phyloP scores from a whole-genome alignment of 441 rosid species.

The Biscutella auriculata region DNA sequence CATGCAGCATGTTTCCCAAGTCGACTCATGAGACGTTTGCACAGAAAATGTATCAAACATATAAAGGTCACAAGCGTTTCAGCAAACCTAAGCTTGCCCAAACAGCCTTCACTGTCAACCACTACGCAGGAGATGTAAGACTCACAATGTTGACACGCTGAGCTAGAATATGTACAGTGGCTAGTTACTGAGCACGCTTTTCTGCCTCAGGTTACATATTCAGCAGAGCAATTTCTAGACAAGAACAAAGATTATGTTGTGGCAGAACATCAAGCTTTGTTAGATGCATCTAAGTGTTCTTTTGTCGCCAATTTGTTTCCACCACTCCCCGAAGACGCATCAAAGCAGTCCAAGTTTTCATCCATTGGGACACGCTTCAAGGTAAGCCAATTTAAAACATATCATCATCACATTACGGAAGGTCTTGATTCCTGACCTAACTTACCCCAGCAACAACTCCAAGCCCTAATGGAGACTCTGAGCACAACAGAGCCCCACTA shows the following conservation, averaged over 20 bases:
- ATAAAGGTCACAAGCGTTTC: conserved; percentile 55
- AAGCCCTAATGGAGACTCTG: conserved; percentile 59
- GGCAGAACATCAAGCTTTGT: conserved; percentile 50
- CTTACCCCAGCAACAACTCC: conserved; percentile 55
- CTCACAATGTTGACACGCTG: background rate
- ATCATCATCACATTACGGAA: background rate
- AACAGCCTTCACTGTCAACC: conserved; percentile 57
- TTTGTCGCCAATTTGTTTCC: conserved; percentile 48
- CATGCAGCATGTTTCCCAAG: conserved; percentile 65
- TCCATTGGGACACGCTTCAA: conserved; percentile 46
- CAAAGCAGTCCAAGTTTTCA: conserved; percentile 47
- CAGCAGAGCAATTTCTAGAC: conserved; percentile 44
- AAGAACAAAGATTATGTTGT: conserved; percentile 51
- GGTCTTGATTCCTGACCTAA: conserved; percentile 20
- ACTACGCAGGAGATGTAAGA: conserved; percentile 59
- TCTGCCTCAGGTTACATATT: conserved; percentile 31
- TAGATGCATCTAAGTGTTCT: conserved; percentile 37
- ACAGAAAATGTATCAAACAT: conserved; percentile 65
- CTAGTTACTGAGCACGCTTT: conserved; percentile 10
- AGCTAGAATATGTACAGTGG: background rate
- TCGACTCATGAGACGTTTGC: conserved; percentile 71
- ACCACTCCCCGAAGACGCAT: conserved; percentile 41
- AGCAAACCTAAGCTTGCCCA: conserved; percentile 62
- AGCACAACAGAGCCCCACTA: conserved; percentile 48
- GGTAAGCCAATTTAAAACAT: conserved; percentile 22